Conservation (phyloP, 1,284 basidiomycete species). For the Ceratobasidium sp. region DNA sequence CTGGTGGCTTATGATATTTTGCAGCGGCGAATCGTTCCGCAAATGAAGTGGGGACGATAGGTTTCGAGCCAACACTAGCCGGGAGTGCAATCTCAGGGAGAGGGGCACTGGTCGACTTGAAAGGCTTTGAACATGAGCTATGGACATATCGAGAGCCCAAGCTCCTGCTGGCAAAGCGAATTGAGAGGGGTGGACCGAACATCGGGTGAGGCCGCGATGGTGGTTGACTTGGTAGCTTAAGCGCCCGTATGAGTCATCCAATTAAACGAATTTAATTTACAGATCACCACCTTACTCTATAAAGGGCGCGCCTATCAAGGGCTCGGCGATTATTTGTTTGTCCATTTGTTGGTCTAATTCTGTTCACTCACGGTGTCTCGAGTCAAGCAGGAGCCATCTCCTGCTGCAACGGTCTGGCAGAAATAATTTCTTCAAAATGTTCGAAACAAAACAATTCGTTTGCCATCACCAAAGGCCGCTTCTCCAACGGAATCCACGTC, state of each 20-base stretch:
- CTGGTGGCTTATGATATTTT: constrained; percentile 29
- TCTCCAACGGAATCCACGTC: too few species aligned
- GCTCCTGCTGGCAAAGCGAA: neutral
- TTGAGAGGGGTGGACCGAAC: neutral
- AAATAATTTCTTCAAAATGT: too few species aligned
- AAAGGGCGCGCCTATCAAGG: too few species aligned
- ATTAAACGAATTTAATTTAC: neutral
- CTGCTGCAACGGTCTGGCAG: too few species aligned
- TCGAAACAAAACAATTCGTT: too few species aligned
- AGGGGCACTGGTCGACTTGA: neutral
- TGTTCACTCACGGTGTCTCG: too few species aligned
- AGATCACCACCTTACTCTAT: too few species aligned
- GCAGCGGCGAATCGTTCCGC: constrained; percentile 27
- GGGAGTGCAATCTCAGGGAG: neutral
- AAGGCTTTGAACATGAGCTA: neutral
- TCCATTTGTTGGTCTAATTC: too few species aligned
- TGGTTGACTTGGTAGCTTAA: constrained; percentile 1
- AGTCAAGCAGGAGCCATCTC: too few species aligned
- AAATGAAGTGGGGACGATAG: constrained; percentile 8
- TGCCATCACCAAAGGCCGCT: too few species aligned
- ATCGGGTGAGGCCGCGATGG: neutral
- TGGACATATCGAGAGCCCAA: neutral
- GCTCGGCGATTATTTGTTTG: too few species aligned
- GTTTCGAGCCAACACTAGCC: neutral
- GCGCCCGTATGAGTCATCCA: neutral